Base-by-base conservation (phyloP, 1,139 yeast genomes). In the Hanseniaspora sp. region DNA sequence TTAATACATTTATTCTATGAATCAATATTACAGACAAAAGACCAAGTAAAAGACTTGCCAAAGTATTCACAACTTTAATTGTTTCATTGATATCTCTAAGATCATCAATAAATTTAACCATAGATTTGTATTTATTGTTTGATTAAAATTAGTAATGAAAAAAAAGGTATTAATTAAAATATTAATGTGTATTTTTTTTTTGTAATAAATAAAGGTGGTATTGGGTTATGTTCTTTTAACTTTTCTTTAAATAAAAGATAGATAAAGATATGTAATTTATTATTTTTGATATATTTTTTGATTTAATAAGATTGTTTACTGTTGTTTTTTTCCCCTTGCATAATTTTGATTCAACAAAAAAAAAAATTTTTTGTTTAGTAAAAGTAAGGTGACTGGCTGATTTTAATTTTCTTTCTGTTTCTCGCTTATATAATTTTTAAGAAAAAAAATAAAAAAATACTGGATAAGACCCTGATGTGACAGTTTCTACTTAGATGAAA, bases 1-100 rank as follows among this genome's bases (percentile, higher is more conserved):
- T 43, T 8, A 15, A 15, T 15, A n/a, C 29, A 17, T 39, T 17
- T 15, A 15, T 23, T 34, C 35, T 38, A 5, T 39, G 31, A 6
- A 51, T 11, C 28, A 51, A 23, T 7, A 45, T n/a, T 12, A 45
- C 11, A 18, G 54, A 51, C 8, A 45, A 18, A 35, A 45, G 18
- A 12, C 15, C 47, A 18, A 45, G 37, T 3, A 51, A 15, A 9
- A 44, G 13, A 23, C 48, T 29, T 11, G 54, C 33, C 11, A 47
- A 34, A 3, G 45, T 39, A 15, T 51, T 39, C 1, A 43, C 31
- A 9, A 31, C 13, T 17, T 43, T 30, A 5, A 43, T 41, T 8
- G 5, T 2, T 6, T 41, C 44, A 13, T 23, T 41, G 5, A 41
- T 13, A 7, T n/a, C 9, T 13, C 17, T 5, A 39, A 39, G 12